A percentile compares a stretch with the other conserved stretches of the same genome.
Evolutionary conservation across 192 early-diverging fungal species (phyloP).

Genomic region (Coemansia sp.): DNA sequence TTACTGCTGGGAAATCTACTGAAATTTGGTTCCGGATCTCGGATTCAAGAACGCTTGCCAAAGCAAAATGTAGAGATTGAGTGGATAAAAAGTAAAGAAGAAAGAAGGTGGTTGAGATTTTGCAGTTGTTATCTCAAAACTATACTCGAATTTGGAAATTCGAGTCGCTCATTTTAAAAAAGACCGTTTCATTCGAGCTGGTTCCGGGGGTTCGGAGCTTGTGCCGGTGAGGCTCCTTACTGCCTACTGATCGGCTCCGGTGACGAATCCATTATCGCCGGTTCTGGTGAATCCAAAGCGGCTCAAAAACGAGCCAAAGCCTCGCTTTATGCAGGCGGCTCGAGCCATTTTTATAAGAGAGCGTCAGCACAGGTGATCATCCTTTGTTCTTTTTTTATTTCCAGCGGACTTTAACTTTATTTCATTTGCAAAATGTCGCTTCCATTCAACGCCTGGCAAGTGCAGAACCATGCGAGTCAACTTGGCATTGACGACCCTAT

Average conservation of each 20-base stretch:
- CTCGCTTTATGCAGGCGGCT: not conserved
- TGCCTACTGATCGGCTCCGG: not conserved
- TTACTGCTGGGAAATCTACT: slow-evolving; percentile 19
- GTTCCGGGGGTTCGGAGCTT: not conserved
- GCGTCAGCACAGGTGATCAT: no score
- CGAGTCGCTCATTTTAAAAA: not conserved
- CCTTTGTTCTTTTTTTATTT: slow-evolving; percentile 2
- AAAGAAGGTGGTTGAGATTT: not conserved
- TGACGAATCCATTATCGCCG: not conserved
- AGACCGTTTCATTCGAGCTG: not conserved
- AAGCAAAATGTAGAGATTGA: not conserved
- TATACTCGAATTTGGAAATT: not conserved
- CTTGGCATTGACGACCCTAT: slow-evolving; percentile 44
- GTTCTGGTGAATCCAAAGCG: not conserved
- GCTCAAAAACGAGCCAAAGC: not conserved
- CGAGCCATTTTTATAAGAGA: not conserved
- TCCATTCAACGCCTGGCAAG: slow-evolving; percentile 41
- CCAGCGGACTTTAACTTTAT: not conserved
- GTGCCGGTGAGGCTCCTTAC: not conserved
- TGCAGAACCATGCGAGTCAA: slow-evolving; percentile 16
- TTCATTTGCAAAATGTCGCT: slow-evolving; percentile 33
- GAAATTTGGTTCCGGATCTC: not conserved
- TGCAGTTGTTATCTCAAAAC: not conserved
- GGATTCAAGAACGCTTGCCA: slow-evolving; percentile 2
- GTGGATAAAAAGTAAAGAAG: not conserved